Conservation (phyloP, 768 basidiomycete genomes). For the Stropharia rugosoannulata region DNA sequence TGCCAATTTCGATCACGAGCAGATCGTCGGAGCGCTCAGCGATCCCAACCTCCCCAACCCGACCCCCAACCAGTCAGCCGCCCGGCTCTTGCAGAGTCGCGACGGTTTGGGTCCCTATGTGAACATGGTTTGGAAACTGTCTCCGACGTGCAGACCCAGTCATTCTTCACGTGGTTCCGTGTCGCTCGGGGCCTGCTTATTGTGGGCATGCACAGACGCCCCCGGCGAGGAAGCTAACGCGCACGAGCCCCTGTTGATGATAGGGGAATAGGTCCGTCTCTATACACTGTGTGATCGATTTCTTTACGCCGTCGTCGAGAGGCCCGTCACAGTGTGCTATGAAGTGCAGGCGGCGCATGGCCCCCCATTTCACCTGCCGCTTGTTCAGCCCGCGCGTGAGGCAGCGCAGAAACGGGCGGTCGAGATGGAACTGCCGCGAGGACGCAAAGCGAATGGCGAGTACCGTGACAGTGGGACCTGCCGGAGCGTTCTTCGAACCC, state of each 20-base stretch:
- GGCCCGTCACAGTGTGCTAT: slow-evolving; percentile 17
- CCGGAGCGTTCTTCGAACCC: background rate
- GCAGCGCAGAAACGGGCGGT: slow-evolving; percentile 23
- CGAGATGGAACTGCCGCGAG: slow-evolving; percentile 30
- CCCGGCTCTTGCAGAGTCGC: too few relatives aligned
- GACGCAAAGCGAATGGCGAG: slow-evolving; percentile 27
- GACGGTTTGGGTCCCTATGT: too few relatives aligned
- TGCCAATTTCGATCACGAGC: too few relatives aligned
- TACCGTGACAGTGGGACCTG: slow-evolving; percentile 13
- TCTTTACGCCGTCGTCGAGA: slow-evolving; percentile 16
- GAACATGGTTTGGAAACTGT: too few relatives aligned
- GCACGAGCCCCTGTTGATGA: background rate
- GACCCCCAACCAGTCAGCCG: too few relatives aligned
- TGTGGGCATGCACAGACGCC: background rate
- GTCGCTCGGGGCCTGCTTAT: too few relatives aligned
- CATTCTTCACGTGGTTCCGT: too few relatives aligned
- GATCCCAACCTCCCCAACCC: too few relatives aligned
- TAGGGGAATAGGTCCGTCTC: background rate
- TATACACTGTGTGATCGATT: background rate
- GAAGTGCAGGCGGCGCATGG: slow-evolving; percentile 25
- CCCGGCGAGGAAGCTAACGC: background rate
- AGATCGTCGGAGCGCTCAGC: too few relatives aligned
- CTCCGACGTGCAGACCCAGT: too few relatives aligned
- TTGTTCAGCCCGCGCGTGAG: slow-evolving; percentile 18
- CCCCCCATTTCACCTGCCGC: slow-evolving; percentile 15